Percentiles rank a stretch among this genome's conserved stretches.
Conservation (phyloP, 2,329 filamentous ascomycete species). For the Penicillium crustosum region DNA sequence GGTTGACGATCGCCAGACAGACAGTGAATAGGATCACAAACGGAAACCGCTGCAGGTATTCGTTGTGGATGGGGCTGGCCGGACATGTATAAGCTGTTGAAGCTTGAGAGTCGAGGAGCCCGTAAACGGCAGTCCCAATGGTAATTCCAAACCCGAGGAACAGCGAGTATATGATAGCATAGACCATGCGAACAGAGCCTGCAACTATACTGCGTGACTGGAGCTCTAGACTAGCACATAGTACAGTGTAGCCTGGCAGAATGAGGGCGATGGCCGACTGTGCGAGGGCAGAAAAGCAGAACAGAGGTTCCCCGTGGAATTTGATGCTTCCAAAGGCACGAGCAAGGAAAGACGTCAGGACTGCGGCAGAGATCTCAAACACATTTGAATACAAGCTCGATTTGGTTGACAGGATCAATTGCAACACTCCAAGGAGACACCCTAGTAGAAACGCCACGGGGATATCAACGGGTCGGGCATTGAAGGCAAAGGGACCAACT, state of each 20-base stretch:
- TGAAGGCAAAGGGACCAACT: slow-evolving; percentile 78
- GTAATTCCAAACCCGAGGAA: slow-evolving; percentile 73
- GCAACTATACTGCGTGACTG: slow-evolving; percentile 69
- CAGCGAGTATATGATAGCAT: slow-evolving; percentile 71
- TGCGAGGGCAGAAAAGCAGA: slow-evolving; percentile 70
- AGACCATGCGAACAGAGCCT: slow-evolving; percentile 71
- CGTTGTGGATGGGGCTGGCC: slow-evolving; percentile 49
- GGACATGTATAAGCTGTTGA: slow-evolving; percentile 50
- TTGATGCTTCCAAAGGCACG: slow-evolving; percentile 67
- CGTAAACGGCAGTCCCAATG: slow-evolving; percentile 64
- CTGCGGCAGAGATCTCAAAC: slow-evolving; percentile 63
- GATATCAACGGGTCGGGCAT: slow-evolving; percentile 73
- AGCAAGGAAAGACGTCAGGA: slow-evolving; percentile 67
- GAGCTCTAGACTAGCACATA: slow-evolving; percentile 63
- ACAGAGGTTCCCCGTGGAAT: slow-evolving; percentile 46
- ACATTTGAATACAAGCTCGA: slow-evolving; percentile 68
- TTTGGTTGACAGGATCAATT: slow-evolving; percentile 70
- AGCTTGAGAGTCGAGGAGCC: slow-evolving; percentile 58
- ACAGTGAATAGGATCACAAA: slow-evolving; percentile 73
- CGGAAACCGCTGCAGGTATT: slow-evolving; percentile 58
- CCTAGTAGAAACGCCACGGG: slow-evolving; percentile 76
- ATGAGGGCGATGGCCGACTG: slow-evolving; percentile 76
- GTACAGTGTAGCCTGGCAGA: slow-evolving; percentile 66
- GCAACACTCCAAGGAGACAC: slow-evolving; percentile 69
- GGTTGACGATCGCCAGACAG: slow-evolving; percentile 75